phyloP scores from a whole-genome alignment of 768 basidiomycete genomes.

The Trametopsis cervina region DNA sequence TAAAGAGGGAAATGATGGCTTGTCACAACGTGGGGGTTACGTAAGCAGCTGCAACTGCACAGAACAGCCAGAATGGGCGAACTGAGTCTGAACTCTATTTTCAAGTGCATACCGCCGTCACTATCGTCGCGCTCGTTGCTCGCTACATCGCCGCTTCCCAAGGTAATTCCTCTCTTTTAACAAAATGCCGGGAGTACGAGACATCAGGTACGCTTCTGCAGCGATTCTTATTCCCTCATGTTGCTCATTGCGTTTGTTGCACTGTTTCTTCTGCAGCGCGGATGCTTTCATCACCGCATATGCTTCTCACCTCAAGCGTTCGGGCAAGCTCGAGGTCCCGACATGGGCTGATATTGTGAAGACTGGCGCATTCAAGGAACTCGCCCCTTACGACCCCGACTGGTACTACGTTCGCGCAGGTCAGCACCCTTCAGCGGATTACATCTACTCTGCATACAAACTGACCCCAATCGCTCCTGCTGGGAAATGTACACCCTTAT shows the following conservation, averaged over 20 bases:
- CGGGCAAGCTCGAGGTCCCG: conserved; percentile 98
- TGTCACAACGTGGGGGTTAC: conserved; percentile 24
- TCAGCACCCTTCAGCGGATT: conserved; percentile 33
- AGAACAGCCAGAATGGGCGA: conserved; percentile 21
- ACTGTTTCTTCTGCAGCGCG: conserved; percentile 46
- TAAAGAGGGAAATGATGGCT: not conserved
- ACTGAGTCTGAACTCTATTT: conserved; percentile 29
- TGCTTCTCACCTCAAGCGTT: conserved; percentile 93
- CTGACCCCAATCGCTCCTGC: too few species aligned
- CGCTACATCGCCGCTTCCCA: conserved; percentile 36
- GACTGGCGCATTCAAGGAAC: conserved; percentile 96
- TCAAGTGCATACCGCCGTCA: conserved; percentile 39
- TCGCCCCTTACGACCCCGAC: conserved; percentile 97
- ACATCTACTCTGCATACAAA: too few species aligned
- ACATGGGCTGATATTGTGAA: conserved; percentile 99
- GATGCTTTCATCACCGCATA: conserved; percentile 93
- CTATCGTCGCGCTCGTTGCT: conserved; percentile 39
- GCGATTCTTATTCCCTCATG: conserved; percentile 9
- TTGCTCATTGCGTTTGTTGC: conserved; percentile 11
- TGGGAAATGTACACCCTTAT: conserved; percentile 5
- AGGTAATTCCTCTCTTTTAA: conserved; percentile 27
- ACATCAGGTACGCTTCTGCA: conserved; percentile 52
- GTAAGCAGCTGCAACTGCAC: conserved; percentile 37
- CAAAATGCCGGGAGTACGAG: conserved; percentile 80
- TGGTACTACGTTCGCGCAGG: conserved; percentile 99